phyloP scores from a whole-genome alignment of 2,329 filamentous ascomycete species.

The Fusarium torreyae region DNA sequence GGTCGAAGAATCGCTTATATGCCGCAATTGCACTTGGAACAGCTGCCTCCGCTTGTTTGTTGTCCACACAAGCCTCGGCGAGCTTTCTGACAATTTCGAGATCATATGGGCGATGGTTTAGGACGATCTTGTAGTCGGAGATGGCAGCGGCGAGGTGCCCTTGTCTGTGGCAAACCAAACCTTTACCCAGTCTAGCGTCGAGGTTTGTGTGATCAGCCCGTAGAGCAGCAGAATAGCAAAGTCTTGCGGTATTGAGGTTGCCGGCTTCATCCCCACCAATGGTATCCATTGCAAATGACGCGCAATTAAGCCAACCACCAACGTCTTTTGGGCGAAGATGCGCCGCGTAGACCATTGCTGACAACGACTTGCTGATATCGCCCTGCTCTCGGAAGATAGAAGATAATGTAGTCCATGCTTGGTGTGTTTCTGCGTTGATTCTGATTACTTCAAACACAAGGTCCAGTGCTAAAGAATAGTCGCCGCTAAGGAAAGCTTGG shows the following conservation, averaged over 20 bases:
- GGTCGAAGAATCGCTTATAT: slow-evolving; percentile 64
- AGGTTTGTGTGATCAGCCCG: slow-evolving; percentile 70
- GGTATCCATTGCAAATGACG: slow-evolving; percentile 69
- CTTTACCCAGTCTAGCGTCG: slow-evolving; percentile 72
- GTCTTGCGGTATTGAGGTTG: slow-evolving; percentile 68
- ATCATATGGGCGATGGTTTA: slow-evolving; percentile 68
- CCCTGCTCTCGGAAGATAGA: slow-evolving; percentile 74
- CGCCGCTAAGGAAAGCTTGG: slow-evolving; percentile 74
- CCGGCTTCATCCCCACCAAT: slow-evolving; percentile 63
- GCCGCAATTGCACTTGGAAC: slow-evolving; percentile 61
- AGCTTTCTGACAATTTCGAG: slow-evolving; percentile 69
- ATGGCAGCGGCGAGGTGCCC: slow-evolving; percentile 69
- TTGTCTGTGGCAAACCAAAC: slow-evolving; percentile 69
- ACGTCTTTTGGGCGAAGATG: slow-evolving; percentile 74
- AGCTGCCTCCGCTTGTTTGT: slow-evolving; percentile 60
- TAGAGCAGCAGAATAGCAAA: slow-evolving; percentile 73
- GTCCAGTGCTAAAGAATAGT: slow-evolving; percentile 72
- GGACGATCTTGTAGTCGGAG: slow-evolving; percentile 69
- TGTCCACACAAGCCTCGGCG: slow-evolving; percentile 70
- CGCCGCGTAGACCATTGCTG: slow-evolving; percentile 73
- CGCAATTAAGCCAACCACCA: slow-evolving; percentile 71
- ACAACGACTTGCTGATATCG: slow-evolving; percentile 69
- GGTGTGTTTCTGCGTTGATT: slow-evolving; percentile 77
- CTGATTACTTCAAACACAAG: slow-evolving; percentile 75
- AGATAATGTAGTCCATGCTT: slow-evolving; percentile 75